phyloP scores from a whole-genome alignment of 495 filamentous ascomycete genomes.

The Penicillium taxi region DNA sequence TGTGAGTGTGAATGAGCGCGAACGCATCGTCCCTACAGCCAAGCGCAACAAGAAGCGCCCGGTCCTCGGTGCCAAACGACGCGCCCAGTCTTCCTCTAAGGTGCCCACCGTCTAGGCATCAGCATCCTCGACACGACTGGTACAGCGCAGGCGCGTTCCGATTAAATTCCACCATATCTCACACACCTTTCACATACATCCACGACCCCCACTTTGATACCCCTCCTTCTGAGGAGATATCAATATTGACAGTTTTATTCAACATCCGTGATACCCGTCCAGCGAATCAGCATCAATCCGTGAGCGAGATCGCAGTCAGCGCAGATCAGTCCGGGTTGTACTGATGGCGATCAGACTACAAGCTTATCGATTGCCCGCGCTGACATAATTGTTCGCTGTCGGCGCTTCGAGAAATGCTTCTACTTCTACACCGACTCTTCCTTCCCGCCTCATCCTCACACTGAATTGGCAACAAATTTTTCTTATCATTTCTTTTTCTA shows the following conservation, averaged over 20 bases:
- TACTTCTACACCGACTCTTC: constrained; percentile 18
- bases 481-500: constrained; percentile 3
- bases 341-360: constrained; percentile 5
- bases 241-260: constrained; percentile 3
- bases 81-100: constrained; percentile 28
- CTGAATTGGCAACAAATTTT: constrained; percentile 19
- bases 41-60: constrained; percentile 37
- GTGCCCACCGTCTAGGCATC: constrained; percentile 6
- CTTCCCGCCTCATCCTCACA: constrained; percentile 20
- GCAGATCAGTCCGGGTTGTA: not conserved
- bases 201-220: constrained; percentile 5
- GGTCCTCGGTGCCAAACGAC: constrained; percentile 25
- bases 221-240: not conserved
- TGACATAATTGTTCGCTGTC: constrained; percentile 25
- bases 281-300: constrained; percentile 7
- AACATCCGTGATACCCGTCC: constrained; percentile 13
- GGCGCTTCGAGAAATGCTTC: constrained; percentile 20
- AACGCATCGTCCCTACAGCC: constrained; percentile 9
- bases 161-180: constrained; percentile 1
- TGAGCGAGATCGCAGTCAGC: not conserved
- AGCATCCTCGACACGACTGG: constrained; percentile 1
- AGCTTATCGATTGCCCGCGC: constrained; percentile 15
- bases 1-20: constrained; percentile 26
- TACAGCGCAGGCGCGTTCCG: constrained; percentile 20
- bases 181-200: not conserved